Evolutionary conservation across 2,329 filamentous ascomycete species (phyloP).

Genomic region (Beauveria medogensis): DNA sequence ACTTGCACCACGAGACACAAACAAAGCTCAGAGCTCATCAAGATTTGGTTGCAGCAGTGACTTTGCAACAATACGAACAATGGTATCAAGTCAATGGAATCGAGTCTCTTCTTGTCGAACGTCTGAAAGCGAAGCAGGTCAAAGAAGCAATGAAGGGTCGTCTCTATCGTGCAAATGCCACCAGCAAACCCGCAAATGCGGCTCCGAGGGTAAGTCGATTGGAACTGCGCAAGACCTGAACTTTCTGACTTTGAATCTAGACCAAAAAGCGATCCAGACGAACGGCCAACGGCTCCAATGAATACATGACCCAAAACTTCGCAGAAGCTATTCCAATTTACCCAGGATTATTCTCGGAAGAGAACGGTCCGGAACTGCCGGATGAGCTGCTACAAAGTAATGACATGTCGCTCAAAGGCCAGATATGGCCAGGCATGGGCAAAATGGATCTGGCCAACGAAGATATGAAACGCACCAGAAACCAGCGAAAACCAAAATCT

Average conservation of each 20-base stretch:
- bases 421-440: conserved; percentile 70
- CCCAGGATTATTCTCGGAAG: conserved; percentile 21
- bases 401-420: conserved; percentile 53
- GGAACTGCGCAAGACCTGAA: background rate
- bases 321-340: conserved; percentile 20
- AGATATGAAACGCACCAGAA: conserved; percentile 64
- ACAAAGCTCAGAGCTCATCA: conserved; percentile 63
- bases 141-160: conserved; percentile 52
- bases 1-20: conserved; percentile 77
- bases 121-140: conserved; percentile 67
- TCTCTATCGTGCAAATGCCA: conserved; percentile 24
- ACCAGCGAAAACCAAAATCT: conserved; percentile 68
- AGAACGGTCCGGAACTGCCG: conserved; percentile 21
- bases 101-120: conserved; percentile 64
- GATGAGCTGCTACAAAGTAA: conserved; percentile 20
- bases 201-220: conserved; percentile 13
- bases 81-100: conserved; percentile 73
- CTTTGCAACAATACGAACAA: conserved; percentile 60
- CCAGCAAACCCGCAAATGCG: conserved; percentile 14
- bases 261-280: conserved; percentile 24
- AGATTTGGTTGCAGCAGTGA: conserved; percentile 54
- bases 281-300: conserved; percentile 12
- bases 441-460: conserved; percentile 73
- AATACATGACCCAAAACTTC: conserved; percentile 23
- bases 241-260: conserved; percentile 12